Evolutionary conservation across 768 basidiomycete genomes (phyloP), one percentile per base, ranked within the genome.

Genomic region (Daedaleopsis nitida): DNA sequence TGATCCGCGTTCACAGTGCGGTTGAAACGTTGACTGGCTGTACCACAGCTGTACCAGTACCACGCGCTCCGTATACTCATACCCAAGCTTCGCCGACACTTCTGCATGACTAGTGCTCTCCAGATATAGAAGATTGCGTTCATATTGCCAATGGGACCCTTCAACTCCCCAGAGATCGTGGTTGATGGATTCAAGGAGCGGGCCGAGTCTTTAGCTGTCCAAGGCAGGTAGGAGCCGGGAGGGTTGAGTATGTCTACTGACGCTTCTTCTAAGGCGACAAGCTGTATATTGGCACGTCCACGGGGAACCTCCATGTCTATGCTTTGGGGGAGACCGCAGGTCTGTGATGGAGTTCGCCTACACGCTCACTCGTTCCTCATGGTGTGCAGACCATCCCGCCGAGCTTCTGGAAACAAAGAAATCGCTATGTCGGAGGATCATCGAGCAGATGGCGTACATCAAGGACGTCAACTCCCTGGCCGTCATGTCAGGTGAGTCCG

Each of bases 371-470:
- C 59, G 35, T 49, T 6, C 42, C 24, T 50, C 24, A 34, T 63
- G 77, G 75, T 45, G 76, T 71, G 19, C 69, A 65, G 74, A 77
- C 32, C 70, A 70, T 19, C 54, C 52, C 24, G 69, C 80, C 0
- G 76, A 79, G 42, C 73, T 85, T 1, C 75, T 87, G 5, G 90
- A 92, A 68, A 80, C 81, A 34, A 92, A 82, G 83, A 88, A 87
- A 68, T 77, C 74, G 13, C 70, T 94, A 37, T 80, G 85, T 27
- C 77, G 84, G 65, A 85, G 81, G 68, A 79, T 91, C 14, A 90
- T 99, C 45, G 96, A 98, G 57, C 94, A 96, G 70, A 77, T 99
- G 3, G 92, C 88, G 0, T 89, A 87, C 55, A 82, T 98, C 64
- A 87, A 87, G 63, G 91, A 94, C 66, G 83, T 92, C n/a, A 89